phyloP scores from a whole-genome alignment of 2,329 filamentous ascomycete genomes.

The Colletotrichum sp. region DNA sequence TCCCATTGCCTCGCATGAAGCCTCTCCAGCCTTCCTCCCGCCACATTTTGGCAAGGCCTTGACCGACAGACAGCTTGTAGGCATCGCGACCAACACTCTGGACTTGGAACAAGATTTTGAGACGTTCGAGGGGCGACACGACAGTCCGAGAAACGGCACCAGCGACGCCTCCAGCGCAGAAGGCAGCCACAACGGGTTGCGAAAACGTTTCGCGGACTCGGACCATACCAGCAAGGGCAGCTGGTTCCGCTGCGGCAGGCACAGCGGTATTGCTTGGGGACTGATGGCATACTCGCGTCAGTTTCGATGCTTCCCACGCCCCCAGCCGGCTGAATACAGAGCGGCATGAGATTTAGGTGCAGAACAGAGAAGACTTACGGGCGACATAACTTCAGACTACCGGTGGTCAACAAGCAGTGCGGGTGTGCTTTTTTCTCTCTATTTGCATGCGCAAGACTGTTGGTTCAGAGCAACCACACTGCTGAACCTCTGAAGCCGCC shows the following conservation, averaged over 20 bases:
- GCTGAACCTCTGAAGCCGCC: conserved; percentile 16
- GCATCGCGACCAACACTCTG: conserved; percentile 90
- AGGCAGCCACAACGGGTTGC: conserved; percentile 87
- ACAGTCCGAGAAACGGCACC: conserved; percentile 98
- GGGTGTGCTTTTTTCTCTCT: not conserved
- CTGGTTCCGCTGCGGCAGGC: not conserved
- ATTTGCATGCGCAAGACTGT: not conserved
- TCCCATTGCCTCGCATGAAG: conserved; percentile 97
- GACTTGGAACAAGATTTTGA: conserved; percentile 98
- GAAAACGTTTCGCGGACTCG: conserved; percentile 63
- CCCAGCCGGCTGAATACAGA: too few relatives aligned
- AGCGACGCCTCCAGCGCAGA: conserved; percentile 91
- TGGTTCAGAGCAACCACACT: conserved; percentile 8
- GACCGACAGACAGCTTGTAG: conserved; percentile 90
- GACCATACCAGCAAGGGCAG: not conserved
- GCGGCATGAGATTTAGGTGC: not conserved
- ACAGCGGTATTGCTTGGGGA: conserved; percentile 4
- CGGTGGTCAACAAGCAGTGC: conserved; percentile 15
- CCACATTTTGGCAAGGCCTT: conserved; percentile 95
- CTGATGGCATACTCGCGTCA: not conserved
- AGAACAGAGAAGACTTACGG: not conserved
- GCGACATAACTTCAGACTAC: conserved; percentile 19
- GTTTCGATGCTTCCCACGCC: not conserved
- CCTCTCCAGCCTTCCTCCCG: conserved; percentile 95
- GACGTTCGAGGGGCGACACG: conserved; percentile 90